phyloP scores from a whole-genome alignment of 257 asterid species.

The Primulina tabacum region DNA sequence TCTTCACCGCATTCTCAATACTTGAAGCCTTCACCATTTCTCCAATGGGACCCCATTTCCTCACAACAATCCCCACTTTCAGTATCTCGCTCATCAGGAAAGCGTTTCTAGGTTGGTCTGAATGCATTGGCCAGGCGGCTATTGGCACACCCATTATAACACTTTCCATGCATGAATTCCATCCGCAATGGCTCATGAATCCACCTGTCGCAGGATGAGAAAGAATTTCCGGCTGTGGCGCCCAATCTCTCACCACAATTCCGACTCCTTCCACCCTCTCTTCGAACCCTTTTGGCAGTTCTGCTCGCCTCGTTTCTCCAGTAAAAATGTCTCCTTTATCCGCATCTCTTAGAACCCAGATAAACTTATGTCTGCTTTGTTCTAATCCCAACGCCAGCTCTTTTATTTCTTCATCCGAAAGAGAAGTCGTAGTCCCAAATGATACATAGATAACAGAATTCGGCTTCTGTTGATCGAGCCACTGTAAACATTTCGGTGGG shows the following conservation, averaged over 20 bases:
- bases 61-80: constrained; percentile 33
- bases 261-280: constrained; percentile 32
- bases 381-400: constrained; percentile 41
- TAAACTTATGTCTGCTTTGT: constrained; percentile 39
- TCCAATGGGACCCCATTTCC: constrained; percentile 32
- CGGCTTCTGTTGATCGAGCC: constrained; percentile 41
- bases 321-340: constrained; percentile 35
- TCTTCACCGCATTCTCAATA: constrained; percentile 25
- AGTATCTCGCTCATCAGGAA: constrained; percentile 24
- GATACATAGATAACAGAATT: constrained; percentile 41
- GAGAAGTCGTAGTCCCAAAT: constrained; percentile 38
- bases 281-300: constrained; percentile 35
- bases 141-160: constrained; percentile 38
- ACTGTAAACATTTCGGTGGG: constrained; percentile 30
- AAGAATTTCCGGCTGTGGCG: constrained; percentile 43
- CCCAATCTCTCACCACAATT: constrained; percentile 43
- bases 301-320: constrained; percentile 8
- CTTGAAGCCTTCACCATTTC: constrained; percentile 31
- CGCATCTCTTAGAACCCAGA: constrained; percentile 49
- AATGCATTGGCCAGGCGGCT: constrained; percentile 53
- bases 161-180: constrained; percentile 46
- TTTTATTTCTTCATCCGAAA: constrained; percentile 33
- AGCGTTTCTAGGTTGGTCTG: constrained; percentile 42
- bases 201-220: constrained; percentile 39
- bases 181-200: constrained; percentile 45